phyloP scores from a whole-genome alignment of 2,329 filamentous ascomycete species.

The Hortaea werneckii region DNA sequence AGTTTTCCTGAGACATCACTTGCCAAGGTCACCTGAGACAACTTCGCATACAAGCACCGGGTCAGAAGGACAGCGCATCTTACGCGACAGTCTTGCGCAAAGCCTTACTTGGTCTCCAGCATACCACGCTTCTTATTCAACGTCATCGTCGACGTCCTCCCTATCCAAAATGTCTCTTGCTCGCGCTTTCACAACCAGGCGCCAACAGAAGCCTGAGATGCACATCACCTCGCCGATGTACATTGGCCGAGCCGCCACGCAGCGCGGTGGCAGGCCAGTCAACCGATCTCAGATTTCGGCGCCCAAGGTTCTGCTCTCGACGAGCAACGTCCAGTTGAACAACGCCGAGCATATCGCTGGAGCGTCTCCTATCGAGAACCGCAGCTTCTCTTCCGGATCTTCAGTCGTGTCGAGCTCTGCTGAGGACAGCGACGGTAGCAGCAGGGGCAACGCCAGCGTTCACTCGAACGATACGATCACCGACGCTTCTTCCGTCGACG shows the following conservation, averaged over 20 bases:
- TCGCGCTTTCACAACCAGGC: conserved; percentile 63
- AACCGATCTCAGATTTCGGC: conserved; percentile 70
- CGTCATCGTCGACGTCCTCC: not conserved
- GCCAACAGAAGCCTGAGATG: conserved; percentile 44
- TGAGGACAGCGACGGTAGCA: conserved; percentile 57
- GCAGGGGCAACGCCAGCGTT: conserved; percentile 34
- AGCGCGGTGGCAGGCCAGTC: conserved; percentile 36
- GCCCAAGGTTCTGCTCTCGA: conserved; percentile 79
- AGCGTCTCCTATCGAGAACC: conserved; percentile 17
- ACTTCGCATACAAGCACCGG: not conserved
- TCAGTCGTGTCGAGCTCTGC: conserved; percentile 48
- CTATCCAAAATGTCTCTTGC: conserved; percentile 45
- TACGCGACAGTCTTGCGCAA: not conserved
- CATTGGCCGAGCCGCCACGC: conserved; percentile 35
- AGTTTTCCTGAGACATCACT: not conserved
- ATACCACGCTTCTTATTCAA: not conserved
- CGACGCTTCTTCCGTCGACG: conserved; percentile 47
- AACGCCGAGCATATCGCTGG: conserved; percentile 70
- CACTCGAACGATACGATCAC: conserved; percentile 60
- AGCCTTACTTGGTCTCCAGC: too few species aligned
- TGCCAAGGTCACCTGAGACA: not conserved
- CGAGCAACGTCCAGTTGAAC: conserved; percentile 93
- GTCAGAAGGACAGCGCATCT: not conserved
- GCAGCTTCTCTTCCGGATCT: conserved; percentile 16
- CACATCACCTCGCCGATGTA: conserved; percentile 18